These are phyloP conservation scores for Naganishia friedmannii DNA, from an alignment of 768 basidiomycete genomes.

Conservation along the genomic window DNA sequence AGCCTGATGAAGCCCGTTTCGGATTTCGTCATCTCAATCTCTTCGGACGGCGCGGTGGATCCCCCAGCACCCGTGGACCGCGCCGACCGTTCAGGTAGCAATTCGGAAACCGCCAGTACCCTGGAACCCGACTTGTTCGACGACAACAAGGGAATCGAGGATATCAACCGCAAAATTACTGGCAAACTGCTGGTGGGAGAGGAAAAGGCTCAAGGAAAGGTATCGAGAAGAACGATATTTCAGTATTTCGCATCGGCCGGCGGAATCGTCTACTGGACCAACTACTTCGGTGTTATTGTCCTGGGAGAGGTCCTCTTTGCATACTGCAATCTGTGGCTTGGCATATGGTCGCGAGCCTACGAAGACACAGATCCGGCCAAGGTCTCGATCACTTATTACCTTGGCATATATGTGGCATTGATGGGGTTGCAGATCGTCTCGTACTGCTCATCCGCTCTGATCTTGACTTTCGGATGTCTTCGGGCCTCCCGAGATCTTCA, in stretches of 20 bases:
- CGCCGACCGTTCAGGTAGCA: background rate
- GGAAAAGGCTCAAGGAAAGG: conserved; percentile 50
- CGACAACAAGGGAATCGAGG: conserved; percentile 14
- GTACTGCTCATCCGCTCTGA: conserved; percentile 11
- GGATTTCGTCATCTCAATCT: conserved; percentile 47
- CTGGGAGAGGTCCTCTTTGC: conserved; percentile 42
- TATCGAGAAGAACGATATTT: conserved; percentile 44
- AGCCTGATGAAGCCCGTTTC: conserved; percentile 49
- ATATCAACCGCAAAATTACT: conserved; percentile 33
- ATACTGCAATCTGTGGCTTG: conserved; percentile 48
- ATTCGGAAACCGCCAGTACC: conserved; percentile 1
- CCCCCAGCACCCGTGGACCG: conserved; percentile 44
- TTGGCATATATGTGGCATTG: conserved; percentile 46
- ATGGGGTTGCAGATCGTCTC: conserved; percentile 35
- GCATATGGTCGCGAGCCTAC: conserved; percentile 49
- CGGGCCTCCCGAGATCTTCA: conserved; percentile 46
- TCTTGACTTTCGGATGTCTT: conserved; percentile 39
- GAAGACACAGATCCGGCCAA: conserved; percentile 36
- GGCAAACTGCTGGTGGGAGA: conserved; percentile 49
- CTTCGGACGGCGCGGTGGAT: conserved; percentile 43
- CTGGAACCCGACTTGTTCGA: conserved; percentile 31
- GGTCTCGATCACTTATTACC: conserved; percentile 46
- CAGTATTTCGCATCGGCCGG: conserved; percentile 46
- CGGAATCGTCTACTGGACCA: conserved; percentile 50
- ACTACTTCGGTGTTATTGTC: conserved; percentile 43